Evolutionary conservation across 345 rosid genomes (phyloP).

Genomic region (Bruguiera gymnorhiza): DNA sequence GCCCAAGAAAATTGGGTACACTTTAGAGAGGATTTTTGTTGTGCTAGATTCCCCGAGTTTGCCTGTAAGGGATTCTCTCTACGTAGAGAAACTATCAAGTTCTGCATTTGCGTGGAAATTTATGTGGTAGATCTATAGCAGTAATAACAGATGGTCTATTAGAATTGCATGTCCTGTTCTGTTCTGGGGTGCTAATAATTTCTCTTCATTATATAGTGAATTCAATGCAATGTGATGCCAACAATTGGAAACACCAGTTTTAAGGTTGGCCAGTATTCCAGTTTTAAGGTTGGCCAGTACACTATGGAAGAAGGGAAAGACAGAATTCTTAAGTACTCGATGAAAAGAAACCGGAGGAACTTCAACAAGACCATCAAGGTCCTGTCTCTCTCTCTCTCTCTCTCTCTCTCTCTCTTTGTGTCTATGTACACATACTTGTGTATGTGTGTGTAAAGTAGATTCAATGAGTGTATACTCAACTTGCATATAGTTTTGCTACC

Average conservation of each 20-base stretch:
- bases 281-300: slow-evolving; percentile 60
- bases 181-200: not conserved
- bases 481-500: not conserved
- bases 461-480: too few species aligned
- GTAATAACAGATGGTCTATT: not conserved
- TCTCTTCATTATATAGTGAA: slow-evolving; percentile 29
- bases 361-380: slow-evolving; percentile 94
- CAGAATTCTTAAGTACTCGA: slow-evolving; percentile 75
- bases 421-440: too few species aligned
- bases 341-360: slow-evolving; percentile 89
- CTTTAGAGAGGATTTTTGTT: not conserved
- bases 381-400: too few species aligned
- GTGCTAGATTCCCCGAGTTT: too few species aligned
- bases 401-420: too few species aligned
- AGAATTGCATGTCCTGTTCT: not conserved
- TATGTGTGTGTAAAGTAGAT: too few species aligned
- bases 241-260: slow-evolving; percentile 32
- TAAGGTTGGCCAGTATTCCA: slow-evolving; percentile 65
- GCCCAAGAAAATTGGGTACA: slow-evolving; percentile 43
- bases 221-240: slow-evolving; percentile 36
- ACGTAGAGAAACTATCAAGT: too few species aligned
- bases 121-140: too few species aligned
- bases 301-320: slow-evolving; percentile 80
- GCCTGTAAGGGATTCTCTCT: too few species aligned
- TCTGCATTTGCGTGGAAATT: too few species aligned